Evolutionary conservation across 148 eudicot genomes (phyloP).

Genomic region (Rheum nobile): DNA sequence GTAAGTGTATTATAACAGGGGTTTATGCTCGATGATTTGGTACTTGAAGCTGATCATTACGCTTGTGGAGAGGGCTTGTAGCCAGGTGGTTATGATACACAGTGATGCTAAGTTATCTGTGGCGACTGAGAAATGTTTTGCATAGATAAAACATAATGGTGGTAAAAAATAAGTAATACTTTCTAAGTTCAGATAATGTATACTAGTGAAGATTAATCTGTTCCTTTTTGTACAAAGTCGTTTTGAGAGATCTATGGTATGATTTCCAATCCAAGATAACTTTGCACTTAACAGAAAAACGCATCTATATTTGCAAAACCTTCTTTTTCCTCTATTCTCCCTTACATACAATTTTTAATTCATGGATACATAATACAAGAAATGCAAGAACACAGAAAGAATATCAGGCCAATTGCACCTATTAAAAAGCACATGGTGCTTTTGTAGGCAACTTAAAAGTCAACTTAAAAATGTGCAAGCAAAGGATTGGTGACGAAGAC

Average conservation of each 20-base stretch:
- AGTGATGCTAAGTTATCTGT: neutral
- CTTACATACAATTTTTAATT: too few relatives aligned
- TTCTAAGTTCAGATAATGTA: conserved; percentile 4
- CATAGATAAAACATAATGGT: neutral
- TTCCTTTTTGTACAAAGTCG: conserved; percentile 2
- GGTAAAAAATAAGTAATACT: neutral
- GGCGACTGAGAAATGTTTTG: neutral
- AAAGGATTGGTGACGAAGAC: neutral
- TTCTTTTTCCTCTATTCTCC: neutral
- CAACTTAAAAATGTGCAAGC: neutral
- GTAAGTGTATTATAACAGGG: neutral
- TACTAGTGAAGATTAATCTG: neutral
- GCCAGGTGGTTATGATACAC: neutral
- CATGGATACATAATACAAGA: neutral
- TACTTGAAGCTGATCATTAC: neutral
- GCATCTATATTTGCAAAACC: neutral
- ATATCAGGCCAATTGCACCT: too few relatives aligned
- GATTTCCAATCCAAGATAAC: neutral
- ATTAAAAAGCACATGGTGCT: too few relatives aligned
- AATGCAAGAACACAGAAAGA: neutral
- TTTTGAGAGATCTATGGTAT: neutral
- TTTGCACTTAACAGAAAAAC: neutral
- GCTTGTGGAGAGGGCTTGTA: neutral
- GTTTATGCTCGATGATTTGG: neutral
- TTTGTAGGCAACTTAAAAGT: too few relatives aligned